A percentile compares a stretch with the other conserved stretches of the same genome.
Evolutionary conservation across 805 yeast species (phyloP).

Genomic region (Cyberlindnera meyerae): DNA sequence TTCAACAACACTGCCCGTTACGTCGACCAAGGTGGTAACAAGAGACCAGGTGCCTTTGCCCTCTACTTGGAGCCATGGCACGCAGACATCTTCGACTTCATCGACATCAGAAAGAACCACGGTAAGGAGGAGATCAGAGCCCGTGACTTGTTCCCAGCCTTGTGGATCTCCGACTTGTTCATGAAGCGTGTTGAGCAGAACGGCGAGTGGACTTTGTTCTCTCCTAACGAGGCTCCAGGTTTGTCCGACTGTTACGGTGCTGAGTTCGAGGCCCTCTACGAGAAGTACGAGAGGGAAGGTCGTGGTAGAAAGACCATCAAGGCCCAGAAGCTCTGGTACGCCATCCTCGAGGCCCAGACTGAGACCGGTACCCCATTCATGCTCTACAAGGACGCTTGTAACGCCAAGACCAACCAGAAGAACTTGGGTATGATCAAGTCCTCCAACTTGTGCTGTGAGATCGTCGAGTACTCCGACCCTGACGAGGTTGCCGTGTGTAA

Average conservation of each 20-base stretch:
- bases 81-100: slow-evolving; percentile 79
- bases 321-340: slow-evolving; percentile 93
- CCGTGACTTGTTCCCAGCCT: slow-evolving; percentile 85
- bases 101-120: slow-evolving; percentile 87
- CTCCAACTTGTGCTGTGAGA: slow-evolving; percentile 91
- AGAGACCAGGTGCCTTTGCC: slow-evolving; percentile 97
- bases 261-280: slow-evolving; percentile 70
- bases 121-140: slow-evolving; percentile 95
- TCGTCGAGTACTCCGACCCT: slow-evolving; percentile 84
- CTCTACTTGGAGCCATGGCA: slow-evolving; percentile 97
- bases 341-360: slow-evolving; percentile 86
- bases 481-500: slow-evolving; percentile 96
- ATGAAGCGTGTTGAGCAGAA: slow-evolving; percentile 83
- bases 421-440: slow-evolving; percentile 91
- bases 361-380: slow-evolving; percentile 97
- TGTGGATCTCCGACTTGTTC: slow-evolving; percentile 94
- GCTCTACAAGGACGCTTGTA: slow-evolving; percentile 91
- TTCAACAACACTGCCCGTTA: slow-evolving; percentile 95
- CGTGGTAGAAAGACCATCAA: slow-evolving; percentile 59
- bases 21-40: slow-evolving; percentile 98
- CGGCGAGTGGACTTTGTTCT: slow-evolving; percentile 82
- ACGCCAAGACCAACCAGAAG: slow-evolving; percentile 82
- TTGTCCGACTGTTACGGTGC: slow-evolving; percentile 79
- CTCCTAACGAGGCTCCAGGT: slow-evolving; percentile 88
- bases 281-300: slow-evolving; percentile 66